Percentiles rank a stretch among this genome's conserved stretches.
phyloP scores from a whole-genome alignment of 129 eudicot species.

The Heracleum sosnowskyi region DNA sequence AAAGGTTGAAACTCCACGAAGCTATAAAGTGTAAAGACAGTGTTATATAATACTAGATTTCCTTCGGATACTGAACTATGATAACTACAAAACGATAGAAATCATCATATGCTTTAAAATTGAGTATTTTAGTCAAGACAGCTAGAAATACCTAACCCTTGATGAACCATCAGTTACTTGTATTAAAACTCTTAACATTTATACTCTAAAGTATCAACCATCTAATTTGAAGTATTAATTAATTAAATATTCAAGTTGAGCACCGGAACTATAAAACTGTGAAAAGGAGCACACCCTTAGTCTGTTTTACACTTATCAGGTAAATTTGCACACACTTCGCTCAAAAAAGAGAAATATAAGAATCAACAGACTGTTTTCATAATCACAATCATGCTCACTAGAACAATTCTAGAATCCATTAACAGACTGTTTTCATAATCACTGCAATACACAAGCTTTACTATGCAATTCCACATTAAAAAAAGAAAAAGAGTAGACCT shows the following conservation, averaged over 20 bases:
- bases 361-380: too few species aligned
- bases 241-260: background rate
- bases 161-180: background rate
- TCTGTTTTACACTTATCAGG: background rate
- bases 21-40: conserved; percentile 25
- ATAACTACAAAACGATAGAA: background rate
- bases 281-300: background rate
- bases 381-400: background rate
- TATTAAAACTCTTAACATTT: background rate
- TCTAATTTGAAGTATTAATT: background rate
- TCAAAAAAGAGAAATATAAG: background rate
- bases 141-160: background rate
- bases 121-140: background rate
- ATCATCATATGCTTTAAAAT: background rate
- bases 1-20: conserved; percentile 97
- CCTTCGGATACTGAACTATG: background rate
- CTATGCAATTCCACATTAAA: background rate
- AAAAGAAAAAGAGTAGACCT: background rate
- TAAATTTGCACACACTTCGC: background rate
- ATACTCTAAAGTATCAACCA: background rate
- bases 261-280: background rate
- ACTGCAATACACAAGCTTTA: background rate
- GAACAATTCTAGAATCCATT: background rate
- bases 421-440: background rate
- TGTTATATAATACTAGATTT: background rate